Percentiles rank a stretch among this genome's conserved stretches.
These are phyloP conservation scores for Hypoxylon sp. DNA, from an alignment of 2,329 filamentous ascomycete genomes.

Conservation along the genomic window DNA sequence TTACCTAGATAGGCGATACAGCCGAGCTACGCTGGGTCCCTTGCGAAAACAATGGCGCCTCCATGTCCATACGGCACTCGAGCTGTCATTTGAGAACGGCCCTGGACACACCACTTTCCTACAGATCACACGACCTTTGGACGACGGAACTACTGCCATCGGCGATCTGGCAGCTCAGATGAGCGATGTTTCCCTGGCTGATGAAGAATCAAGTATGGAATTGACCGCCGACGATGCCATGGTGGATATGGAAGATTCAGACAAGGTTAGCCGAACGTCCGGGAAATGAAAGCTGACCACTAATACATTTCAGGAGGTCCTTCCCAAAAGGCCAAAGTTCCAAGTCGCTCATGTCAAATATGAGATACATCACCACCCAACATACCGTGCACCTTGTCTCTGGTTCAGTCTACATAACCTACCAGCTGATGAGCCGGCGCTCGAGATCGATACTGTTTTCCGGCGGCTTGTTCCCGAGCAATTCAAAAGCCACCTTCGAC, in stretches of 20 bases:
- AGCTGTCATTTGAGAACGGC: constrained; percentile 59
- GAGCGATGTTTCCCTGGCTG: constrained; percentile 62
- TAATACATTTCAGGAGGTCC: constrained; percentile 57
- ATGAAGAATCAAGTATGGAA: constrained; percentile 28
- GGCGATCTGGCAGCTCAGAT: constrained; percentile 64
- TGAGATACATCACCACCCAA: constrained; percentile 81
- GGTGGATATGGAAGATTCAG: constrained; percentile 66
- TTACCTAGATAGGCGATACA: constrained; percentile 71
- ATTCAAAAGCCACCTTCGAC: constrained; percentile 73
- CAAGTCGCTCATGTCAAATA: constrained; percentile 72
- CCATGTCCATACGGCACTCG: constrained; percentile 66
- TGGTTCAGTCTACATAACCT: constrained; percentile 79
- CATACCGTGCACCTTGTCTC: constrained; percentile 80
- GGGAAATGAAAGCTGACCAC: constrained; percentile 1
- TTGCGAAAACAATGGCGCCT: constrained; percentile 70
- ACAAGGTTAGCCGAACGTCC: constrained; percentile 60
- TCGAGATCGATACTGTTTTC: constrained; percentile 79
- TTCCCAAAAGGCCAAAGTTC: constrained; percentile 54
- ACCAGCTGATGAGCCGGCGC: constrained; percentile 67
- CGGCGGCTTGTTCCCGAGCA: constrained; percentile 77
- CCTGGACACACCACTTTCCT: constrained; percentile 67
- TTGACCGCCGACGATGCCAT: constrained; percentile 61
- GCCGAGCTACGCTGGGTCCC: constrained; percentile 69
- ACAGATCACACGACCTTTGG: constrained; percentile 69
- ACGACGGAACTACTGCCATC: constrained; percentile 59